Conservation (phyloP, 179 eudicot genomes). For the Silene vulgaris region DNA sequence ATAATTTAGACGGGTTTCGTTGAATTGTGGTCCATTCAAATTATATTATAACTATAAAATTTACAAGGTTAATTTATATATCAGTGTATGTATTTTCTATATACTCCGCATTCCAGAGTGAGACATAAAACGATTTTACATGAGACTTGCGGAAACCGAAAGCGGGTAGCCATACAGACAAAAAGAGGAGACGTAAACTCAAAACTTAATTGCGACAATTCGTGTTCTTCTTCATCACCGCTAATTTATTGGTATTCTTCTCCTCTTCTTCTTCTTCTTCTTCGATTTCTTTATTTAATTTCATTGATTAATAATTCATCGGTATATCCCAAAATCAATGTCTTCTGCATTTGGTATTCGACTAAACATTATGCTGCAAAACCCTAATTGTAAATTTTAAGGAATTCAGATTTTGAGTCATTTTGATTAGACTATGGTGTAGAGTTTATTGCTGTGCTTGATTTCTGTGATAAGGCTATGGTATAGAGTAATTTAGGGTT, state of each 20-base stretch:
- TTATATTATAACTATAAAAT: no score
- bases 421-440: not conserved
- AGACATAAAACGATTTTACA: not conserved
- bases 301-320: not conserved
- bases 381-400: not conserved
- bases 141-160: not conserved
- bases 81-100: no score
- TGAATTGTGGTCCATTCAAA: no score
- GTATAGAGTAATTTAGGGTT: conserved; percentile 1
- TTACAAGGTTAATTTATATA: no score
- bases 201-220: not conserved
- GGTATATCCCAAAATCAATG: not conserved
- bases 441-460: not conserved
- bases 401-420: not conserved
- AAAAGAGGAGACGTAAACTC: not conserved
- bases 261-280: not conserved
- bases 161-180: not conserved
- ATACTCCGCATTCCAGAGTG: no score
- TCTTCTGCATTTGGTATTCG: not conserved
- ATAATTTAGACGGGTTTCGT: no score
- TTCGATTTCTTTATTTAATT: not conserved
- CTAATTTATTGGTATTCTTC: not conserved
- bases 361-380: not conserved
- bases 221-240: conserved; percentile 5
- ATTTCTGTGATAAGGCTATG: not conserved